Evolutionary conservation across 1,284 basidiomycete genomes (phyloP), one percentile per base, ranked within the genome.

Genomic region (Ceratobasidium sp.): DNA sequence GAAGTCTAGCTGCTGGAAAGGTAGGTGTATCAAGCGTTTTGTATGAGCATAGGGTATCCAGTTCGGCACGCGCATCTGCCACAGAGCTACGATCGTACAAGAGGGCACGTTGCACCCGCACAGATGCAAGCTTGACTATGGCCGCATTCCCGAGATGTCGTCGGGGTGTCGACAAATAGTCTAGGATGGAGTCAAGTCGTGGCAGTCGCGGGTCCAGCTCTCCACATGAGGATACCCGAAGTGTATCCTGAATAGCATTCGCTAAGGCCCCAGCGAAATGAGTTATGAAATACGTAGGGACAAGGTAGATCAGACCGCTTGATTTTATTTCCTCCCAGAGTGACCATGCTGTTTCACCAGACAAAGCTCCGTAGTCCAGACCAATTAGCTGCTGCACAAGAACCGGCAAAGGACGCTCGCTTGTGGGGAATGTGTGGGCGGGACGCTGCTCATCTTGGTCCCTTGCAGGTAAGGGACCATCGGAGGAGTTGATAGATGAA

Each of bases 161-260:
- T 19, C 16, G 48, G 59, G 34, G 63, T n/a, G 71, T 63, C 34
- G 59, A 73, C 48, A 73, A 63, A 73, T 73, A 63, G 49, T 73
- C 31, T 51, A 73, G 59, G 49, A 63, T n/a, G 16, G 46, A 63
- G 58, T 58, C 59, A 29, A 73, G 58, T 53, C 48, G 48, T 31
- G 46, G 24, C 29, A 73, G 49, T 34, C 59, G 46, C 22, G 59
- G 71, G 59, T 73, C 71, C 16, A 29, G 14, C 11, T 48, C 59
- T 4, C 59, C 71, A 54, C 24, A 22, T 2, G n/a, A 19, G 34
- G 71, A 24, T 24, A 24, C n/a, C 22, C 24, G 59, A 37, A 24
- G 24, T 3, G 37, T 37, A 49, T 24, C 37, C 16, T 27, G 59
- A 49, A 53, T 63, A 54, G 29, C 34, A 43, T 63, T 61, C 16